Conservation (phyloP, 768 basidiomycete species). For the Hydnum rufescens region DNA sequence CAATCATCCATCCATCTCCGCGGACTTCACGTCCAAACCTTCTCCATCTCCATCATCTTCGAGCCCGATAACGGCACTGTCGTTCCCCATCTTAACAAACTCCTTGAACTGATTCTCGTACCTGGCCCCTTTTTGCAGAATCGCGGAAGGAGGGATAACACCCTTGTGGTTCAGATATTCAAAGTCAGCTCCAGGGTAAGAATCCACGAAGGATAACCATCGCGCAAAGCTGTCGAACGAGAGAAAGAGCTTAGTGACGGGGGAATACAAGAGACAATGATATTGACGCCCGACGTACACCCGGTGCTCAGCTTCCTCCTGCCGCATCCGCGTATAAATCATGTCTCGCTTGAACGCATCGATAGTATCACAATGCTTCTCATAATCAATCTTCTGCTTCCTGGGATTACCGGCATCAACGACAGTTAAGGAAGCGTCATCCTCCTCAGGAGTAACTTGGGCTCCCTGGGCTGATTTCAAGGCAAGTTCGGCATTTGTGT, state of each 20-base stretch:
- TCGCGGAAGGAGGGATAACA: conserved; percentile 47
- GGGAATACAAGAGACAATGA: conserved; percentile 2
- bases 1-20: background rate
- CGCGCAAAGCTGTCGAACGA: conserved; percentile 46
- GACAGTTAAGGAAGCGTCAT: conserved; percentile 8
- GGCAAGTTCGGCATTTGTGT: conserved; percentile 13
- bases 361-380: conserved; percentile 42
- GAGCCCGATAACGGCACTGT: no score
- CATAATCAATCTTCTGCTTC: conserved; percentile 53
- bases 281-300: conserved; percentile 31
- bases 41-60: background rate
- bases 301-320: conserved; percentile 58
- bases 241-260: conserved; percentile 1
- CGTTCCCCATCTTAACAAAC: background rate
- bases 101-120: background rate
- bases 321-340: conserved; percentile 76
- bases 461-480: conserved; percentile 42
- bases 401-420: background rate
- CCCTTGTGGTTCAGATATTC: conserved; percentile 61
- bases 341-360: conserved; percentile 64
- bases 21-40: background rate
- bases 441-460: conserved; percentile 20
- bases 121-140: conserved; percentile 21
- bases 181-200: conserved; percentile 59
- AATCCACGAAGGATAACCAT: conserved; percentile 62